Evolutionary conservation across 768 basidiomycete species (phyloP).

Genomic region (Leccinum variicolor): DNA sequence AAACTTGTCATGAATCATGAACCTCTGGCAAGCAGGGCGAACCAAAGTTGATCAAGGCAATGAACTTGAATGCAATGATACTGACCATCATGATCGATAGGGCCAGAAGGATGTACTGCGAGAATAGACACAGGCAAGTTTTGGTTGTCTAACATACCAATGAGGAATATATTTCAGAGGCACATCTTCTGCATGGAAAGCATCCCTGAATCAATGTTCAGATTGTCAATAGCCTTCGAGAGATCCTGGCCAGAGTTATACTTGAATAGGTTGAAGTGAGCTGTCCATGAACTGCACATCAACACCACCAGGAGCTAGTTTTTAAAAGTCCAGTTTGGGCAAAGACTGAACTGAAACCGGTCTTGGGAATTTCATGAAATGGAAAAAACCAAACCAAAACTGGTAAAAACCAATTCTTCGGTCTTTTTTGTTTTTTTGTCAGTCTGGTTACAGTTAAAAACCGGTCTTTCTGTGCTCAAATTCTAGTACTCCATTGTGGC

Average conservation of each 20-base stretch:
- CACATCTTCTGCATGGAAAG: slow-evolving; percentile 80
- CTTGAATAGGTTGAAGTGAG: slow-evolving; percentile 75
- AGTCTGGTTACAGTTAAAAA: too few relatives aligned
- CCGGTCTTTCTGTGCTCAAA: too few relatives aligned
- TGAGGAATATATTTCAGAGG: slow-evolving; percentile 87
- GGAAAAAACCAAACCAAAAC: too few relatives aligned
- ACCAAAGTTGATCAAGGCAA: slow-evolving; percentile 85
- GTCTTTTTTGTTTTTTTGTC: too few relatives aligned
- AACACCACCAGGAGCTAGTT: slow-evolving; percentile 25
- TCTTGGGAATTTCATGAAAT: too few relatives aligned
- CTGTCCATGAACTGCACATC: slow-evolving; percentile 69
- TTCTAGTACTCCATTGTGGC: too few relatives aligned
- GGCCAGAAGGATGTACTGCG: slow-evolving; percentile 86
- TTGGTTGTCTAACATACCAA: slow-evolving; percentile 91
- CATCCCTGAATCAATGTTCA: slow-evolving; percentile 57
- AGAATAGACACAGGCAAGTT: slow-evolving; percentile 86
- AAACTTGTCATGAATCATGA: slow-evolving; percentile 80
- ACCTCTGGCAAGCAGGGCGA: slow-evolving; percentile 80
- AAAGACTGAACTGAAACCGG: too few relatives aligned
- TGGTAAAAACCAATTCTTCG: too few relatives aligned
- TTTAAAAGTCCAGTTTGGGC: too few relatives aligned
- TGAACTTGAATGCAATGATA: slow-evolving; percentile 95
- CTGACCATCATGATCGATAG: slow-evolving; percentile 90
- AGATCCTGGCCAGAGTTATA: slow-evolving; percentile 73
- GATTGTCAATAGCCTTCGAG: slow-evolving; percentile 65